Percentiles rank a stretch among this genome's conserved stretches.
phyloP scores from a whole-genome alignment of 805 yeast genomes.

The Metschnikowia corniflorae region DNA sequence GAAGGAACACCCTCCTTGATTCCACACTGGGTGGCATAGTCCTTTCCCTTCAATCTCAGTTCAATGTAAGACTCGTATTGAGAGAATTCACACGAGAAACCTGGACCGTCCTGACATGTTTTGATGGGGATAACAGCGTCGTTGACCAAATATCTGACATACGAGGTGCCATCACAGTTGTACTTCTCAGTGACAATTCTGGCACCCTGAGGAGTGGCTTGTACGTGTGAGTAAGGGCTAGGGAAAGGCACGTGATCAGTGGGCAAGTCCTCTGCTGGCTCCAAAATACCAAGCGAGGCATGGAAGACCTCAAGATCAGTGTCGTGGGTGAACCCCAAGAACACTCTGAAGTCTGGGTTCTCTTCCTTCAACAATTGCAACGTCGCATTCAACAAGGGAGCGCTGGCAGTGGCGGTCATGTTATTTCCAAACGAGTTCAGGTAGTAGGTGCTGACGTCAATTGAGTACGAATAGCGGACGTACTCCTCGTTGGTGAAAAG shows the following conservation, averaged over 20 bases:
- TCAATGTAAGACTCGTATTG: conserved; percentile 31
- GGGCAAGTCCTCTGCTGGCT: conserved; percentile 42
- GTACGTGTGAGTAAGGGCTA: conserved; percentile 42
- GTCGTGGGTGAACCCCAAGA: conserved; percentile 75
- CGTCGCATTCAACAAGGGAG: conserved; percentile 49
- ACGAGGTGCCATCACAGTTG: conserved; percentile 27
- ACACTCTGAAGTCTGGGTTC: conserved; percentile 47
- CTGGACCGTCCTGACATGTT: conserved; percentile 37
- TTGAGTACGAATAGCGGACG: conserved; percentile 56
- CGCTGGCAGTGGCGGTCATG: conserved; percentile 55
- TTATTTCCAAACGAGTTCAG: conserved; percentile 62
- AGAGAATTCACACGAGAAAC: conserved; percentile 39
- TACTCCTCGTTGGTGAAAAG: conserved; percentile 68
- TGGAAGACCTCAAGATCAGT: conserved; percentile 58
- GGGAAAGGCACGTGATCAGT: conserved; percentile 46
- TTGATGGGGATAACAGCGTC: conserved; percentile 39
- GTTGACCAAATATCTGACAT: conserved; percentile 38
- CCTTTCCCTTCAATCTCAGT: conserved; percentile 25
- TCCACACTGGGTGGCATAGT: conserved; percentile 28
- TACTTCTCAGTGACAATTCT: conserved; percentile 37
- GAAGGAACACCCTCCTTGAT: conserved; percentile 20
- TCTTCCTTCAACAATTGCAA: conserved; percentile 46
- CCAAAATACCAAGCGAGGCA: conserved; percentile 60
- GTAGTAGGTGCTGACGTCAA: conserved; percentile 59
- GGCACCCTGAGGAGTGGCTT: conserved; percentile 40